These are phyloP conservation scores for Aspergillus cristatus DNA, from an alignment of 495 filamentous ascomycete genomes.

Conservation along the genomic window DNA sequence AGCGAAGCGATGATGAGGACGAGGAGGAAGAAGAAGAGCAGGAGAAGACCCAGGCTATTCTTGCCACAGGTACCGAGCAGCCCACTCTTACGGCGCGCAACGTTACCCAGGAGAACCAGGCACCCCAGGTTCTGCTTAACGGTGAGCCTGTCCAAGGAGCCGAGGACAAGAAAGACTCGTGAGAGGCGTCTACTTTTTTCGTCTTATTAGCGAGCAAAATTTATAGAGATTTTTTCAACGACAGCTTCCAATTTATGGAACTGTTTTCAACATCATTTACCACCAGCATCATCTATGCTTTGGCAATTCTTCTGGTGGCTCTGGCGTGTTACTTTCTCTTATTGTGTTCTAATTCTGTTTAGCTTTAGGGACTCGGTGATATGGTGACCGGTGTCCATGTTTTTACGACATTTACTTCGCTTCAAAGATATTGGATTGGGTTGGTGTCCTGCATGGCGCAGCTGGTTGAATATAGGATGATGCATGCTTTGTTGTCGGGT, in stretches of 20 bases:
- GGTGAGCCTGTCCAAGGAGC: slow-evolving; percentile 24
- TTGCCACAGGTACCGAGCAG: slow-evolving; percentile 22
- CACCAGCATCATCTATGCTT: too few relatives aligned
- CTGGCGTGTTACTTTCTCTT: too few relatives aligned
- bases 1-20: slow-evolving; percentile 54
- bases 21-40: slow-evolving; percentile 34
- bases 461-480: slow-evolving; percentile 17
- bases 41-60: slow-evolving; percentile 15
- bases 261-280: too few relatives aligned
- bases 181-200: slow-evolving; percentile 4
- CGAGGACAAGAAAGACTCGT: not conserved
- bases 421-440: slow-evolving; percentile 5
- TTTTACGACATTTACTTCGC: slow-evolving; percentile 7
- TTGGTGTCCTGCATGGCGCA: slow-evolving; percentile 7
- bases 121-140: slow-evolving; percentile 31
- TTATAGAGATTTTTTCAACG: not conserved
- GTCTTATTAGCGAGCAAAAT: not conserved
- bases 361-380: too few relatives aligned
- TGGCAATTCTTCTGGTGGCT: too few relatives aligned
- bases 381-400: slow-evolving; percentile 7
- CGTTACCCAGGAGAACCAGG: slow-evolving; percentile 25
- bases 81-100: slow-evolving; percentile 12
- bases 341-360: slow-evolving; percentile 1
- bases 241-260: too few relatives aligned
- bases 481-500: slow-evolving; percentile 8